Conservation (phyloP, 176 grass and related monocot genomes). For the Saccharum spontaneum region DNA sequence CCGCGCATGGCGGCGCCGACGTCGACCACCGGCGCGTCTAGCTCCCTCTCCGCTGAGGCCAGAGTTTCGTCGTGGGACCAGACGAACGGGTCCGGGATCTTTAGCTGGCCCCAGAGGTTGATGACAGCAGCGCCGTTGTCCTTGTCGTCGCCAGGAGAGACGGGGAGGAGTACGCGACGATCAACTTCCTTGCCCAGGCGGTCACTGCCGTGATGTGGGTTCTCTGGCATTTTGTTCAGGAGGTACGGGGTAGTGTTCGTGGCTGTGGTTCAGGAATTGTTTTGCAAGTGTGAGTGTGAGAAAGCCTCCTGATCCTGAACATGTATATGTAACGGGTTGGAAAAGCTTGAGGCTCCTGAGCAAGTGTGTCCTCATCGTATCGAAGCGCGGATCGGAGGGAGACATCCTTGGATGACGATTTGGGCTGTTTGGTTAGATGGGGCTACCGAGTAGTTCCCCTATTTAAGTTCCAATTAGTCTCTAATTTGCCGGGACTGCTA, state of each 20-base stretch:
- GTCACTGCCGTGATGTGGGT: neutral
- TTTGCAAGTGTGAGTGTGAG: neutral
- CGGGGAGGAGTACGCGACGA: neutral
- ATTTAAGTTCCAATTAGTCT: no score
- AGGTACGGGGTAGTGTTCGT: neutral
- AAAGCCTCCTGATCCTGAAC: neutral
- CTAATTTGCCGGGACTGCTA: no score
- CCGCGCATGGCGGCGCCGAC: constrained; percentile 34
- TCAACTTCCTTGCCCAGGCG: neutral
- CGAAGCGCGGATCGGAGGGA: no score
- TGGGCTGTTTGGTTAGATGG: no score
- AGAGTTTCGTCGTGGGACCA: constrained; percentile 48
- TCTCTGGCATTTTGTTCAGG: neutral
- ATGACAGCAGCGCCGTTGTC: neutral
- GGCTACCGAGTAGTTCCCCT: no score
- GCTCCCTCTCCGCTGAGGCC: constrained; percentile 26
- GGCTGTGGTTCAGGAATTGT: neutral
- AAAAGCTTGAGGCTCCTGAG: no score
- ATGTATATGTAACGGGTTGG: neutral
- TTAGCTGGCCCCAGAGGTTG: constrained; percentile 36
- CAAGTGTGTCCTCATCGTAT: no score
- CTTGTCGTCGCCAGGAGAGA: neutral
- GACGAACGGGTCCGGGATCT: constrained; percentile 61
- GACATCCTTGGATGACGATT: no score
- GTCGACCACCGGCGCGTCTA: constrained; percentile 64